Conservation (phyloP, 2,329 filamentous ascomycete genomes). For the Geosmithia putterillii region DNA sequence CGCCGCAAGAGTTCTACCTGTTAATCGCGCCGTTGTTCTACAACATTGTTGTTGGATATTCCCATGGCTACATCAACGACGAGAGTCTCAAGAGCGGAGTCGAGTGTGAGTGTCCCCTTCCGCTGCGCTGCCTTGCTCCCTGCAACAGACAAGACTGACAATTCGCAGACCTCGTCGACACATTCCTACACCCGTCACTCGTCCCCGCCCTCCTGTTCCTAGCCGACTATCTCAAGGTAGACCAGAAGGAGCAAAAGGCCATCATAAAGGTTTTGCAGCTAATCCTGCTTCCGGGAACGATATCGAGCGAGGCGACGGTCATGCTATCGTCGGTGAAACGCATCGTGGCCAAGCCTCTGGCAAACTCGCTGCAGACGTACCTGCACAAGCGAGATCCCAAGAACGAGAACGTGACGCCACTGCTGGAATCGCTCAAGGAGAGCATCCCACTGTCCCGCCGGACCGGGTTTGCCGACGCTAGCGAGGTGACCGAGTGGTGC, state of each 20-base stretch:
- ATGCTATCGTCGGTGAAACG: conserved; percentile 63
- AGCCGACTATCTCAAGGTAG: conserved; percentile 55
- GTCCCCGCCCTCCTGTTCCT: conserved; percentile 64
- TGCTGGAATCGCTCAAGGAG: conserved; percentile 53
- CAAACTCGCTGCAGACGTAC: conserved; percentile 53
- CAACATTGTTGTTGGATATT: conserved; percentile 60
- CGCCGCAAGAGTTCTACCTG: conserved; percentile 72
- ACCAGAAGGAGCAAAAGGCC: conserved; percentile 53
- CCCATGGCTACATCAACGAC: conserved; percentile 51
- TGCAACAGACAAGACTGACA: conserved; percentile 2
- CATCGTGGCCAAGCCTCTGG: conserved; percentile 57
- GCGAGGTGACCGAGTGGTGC: conserved; percentile 57
- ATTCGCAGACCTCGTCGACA: conserved; percentile 58
- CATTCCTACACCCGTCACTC: conserved; percentile 67
- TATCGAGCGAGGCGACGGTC: conserved; percentile 56
- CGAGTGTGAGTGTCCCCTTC: conserved; percentile 45
- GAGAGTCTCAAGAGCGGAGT: conserved; percentile 63
- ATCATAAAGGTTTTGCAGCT: conserved; percentile 62
- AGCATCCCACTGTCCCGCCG: conserved; percentile 46
- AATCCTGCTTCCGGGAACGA: conserved; percentile 56
- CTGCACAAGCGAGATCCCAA: conserved; percentile 50
- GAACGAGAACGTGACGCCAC: conserved; percentile 56
- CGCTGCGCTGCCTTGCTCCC: not conserved
- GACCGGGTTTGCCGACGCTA: conserved; percentile 47
- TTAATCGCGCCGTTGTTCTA: conserved; percentile 67